Conservation (phyloP, 2,329 filamentous ascomycete genomes). For the Metarhizium anisopliae region DNA sequence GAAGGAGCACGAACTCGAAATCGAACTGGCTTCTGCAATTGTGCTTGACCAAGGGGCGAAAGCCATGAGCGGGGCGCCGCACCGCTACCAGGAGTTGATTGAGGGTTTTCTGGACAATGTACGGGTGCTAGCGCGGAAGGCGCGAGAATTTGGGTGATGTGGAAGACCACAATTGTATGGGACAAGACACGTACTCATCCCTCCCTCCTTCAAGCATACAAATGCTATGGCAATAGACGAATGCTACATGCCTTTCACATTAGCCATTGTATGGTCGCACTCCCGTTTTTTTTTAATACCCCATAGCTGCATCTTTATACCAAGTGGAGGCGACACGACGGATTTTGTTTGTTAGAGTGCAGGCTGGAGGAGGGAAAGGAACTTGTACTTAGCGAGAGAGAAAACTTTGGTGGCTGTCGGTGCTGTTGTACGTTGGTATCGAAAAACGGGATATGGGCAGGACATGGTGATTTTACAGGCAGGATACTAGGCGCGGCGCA, state of each 20-base stretch:
- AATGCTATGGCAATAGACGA: background rate
- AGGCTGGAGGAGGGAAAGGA: background rate
- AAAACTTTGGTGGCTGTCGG: background rate
- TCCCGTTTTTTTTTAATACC: background rate
- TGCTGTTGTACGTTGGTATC: background rate
- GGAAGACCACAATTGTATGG: background rate
- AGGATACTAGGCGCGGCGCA: background rate
- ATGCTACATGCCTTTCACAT: background rate
- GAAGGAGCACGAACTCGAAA: slow-evolving; percentile 74
- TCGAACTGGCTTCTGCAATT: slow-evolving; percentile 59
- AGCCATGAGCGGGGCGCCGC: slow-evolving; percentile 40
- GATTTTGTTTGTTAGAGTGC: background rate
- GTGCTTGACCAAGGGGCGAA: slow-evolving; percentile 57
- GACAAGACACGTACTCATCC: background rate
- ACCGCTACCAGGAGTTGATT: slow-evolving; percentile 58
- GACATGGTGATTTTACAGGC: too few species aligned
- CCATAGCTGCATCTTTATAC: background rate
- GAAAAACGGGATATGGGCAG: background rate
- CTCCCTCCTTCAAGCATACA: background rate
- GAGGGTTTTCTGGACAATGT: slow-evolving; percentile 70
- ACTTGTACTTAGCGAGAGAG: background rate
- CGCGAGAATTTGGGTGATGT: slow-evolving; percentile 20
- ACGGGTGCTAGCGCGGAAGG: slow-evolving; percentile 44
- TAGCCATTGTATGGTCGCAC: background rate
- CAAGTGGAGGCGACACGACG: background rate